Evolutionary conservation across 1,139 yeast genomes (phyloP).

Genomic region (Wickerhamomyces sp.): DNA sequence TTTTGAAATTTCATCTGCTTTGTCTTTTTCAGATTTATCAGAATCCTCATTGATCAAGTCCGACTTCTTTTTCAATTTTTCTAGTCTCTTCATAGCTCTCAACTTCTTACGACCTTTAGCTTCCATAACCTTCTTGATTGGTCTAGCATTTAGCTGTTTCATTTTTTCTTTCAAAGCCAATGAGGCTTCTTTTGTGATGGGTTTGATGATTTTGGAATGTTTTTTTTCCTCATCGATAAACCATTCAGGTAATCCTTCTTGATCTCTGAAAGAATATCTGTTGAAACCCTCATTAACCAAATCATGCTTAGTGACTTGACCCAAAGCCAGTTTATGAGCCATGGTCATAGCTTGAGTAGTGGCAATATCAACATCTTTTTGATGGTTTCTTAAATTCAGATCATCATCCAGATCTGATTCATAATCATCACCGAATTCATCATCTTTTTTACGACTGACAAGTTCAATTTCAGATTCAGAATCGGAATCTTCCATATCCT

Average conservation of each 20-base stretch:
- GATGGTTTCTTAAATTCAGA: constrained; percentile 36
- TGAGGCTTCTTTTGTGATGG: constrained; percentile 96
- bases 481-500: constrained; percentile 15
- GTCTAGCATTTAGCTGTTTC: constrained; percentile 91
- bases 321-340: constrained; percentile 92
- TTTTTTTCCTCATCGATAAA: constrained; percentile 85
- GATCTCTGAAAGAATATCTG: constrained; percentile 86
- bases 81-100: constrained; percentile 86
- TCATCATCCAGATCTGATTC: constrained; percentile 44
- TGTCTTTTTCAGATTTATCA: constrained; percentile 84
- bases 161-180: constrained; percentile 85
- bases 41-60: constrained; percentile 87
- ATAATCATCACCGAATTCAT: constrained; percentile 25
- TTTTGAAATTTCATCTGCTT: constrained; percentile 86
- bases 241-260: constrained; percentile 92
- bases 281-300: constrained; percentile 88
- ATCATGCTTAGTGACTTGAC: constrained; percentile 79
- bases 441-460: constrained; percentile 40
- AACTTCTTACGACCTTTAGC: constrained; percentile 96
- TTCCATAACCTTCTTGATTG: constrained; percentile 95
- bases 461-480: constrained; percentile 48
- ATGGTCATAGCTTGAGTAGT: constrained; percentile 97
- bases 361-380: constrained; percentile 71
- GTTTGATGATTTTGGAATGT: constrained; percentile 82
- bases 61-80: constrained; percentile 89